Evolutionary conservation across 345 rosid genomes (phyloP), one percentile per base, ranked within the genome.

Genomic region (Corchorus olitorius): DNA sequence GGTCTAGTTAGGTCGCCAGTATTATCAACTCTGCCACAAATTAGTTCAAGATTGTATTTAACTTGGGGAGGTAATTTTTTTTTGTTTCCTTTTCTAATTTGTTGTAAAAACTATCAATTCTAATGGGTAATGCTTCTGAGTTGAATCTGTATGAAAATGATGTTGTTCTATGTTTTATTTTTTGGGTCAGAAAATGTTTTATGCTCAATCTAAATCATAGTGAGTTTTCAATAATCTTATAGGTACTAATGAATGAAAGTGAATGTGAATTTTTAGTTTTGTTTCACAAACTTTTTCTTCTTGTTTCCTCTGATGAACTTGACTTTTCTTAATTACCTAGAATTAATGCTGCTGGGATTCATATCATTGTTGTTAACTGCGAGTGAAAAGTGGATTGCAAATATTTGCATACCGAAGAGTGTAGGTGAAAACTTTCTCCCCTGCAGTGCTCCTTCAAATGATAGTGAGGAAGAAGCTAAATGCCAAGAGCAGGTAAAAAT

Each of bases 1-100:
- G 98, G 99, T 65, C 83, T 96, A 90, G 94, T 93, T 77, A 89
- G 97, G 80, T 96, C 98, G 83, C 99, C 99, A 1, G 79, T 95
- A 35, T 79, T 94, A 65, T 92, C 99, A 43, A 95, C 97, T 49
- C 81, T 92, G 70, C 98, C 97, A 12, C 99, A 96, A 84, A 91
- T 96, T 1, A 78, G 93, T 75, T 96, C 99, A 56, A 92, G 99
- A 79, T 75, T 96, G 81, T 93, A 83, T 87, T 75, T 96, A 16
- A 90, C 97, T 52, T 93, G 98, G 99, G 92, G 86, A 9, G 27
- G 27, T 27, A 87, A n/a, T n/a, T 96, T 76, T 67, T 27, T 6
- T 12, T 12, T 4, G 35, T 17, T 7, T 1, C 0, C 46, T 41
- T 33, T 16, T 3, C 16, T 37, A 53, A 2, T 61, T 65, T 65